Evolutionary conservation across 192 early-diverging fungal species (phyloP).

Genomic region (Gigaspora rosea): DNA sequence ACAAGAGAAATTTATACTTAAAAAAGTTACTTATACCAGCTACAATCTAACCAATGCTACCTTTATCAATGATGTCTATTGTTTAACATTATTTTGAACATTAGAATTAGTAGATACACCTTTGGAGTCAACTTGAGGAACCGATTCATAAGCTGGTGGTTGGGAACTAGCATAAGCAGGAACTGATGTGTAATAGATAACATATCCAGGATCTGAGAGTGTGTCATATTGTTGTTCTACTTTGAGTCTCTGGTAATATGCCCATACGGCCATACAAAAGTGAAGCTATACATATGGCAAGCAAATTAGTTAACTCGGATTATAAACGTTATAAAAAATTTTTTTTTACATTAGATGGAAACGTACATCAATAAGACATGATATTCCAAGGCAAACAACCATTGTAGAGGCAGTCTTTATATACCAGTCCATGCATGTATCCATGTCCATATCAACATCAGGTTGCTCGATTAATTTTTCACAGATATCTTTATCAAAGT

Average conservation of each 20-base stretch:
- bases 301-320: neutral
- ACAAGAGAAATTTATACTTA: too few relatives aligned
- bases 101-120: neutral
- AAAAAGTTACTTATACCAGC: too few relatives aligned
- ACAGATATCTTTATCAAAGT: conserved; percentile 34
- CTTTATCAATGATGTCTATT: neutral
- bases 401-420: conserved; percentile 4
- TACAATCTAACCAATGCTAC: too few relatives aligned
- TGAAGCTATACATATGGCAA: conserved; percentile 23
- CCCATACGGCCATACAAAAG: conserved; percentile 33
- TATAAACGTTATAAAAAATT: neutral
- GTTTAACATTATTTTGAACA: neutral
- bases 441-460: conserved; percentile 26
- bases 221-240: conserved; percentile 14
- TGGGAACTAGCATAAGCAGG: conserved; percentile 19
- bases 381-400: conserved; percentile 23
- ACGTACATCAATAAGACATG: conserved; percentile 28
- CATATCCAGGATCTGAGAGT: neutral
- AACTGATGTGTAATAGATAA: conserved; percentile 26
- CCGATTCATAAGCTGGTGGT: conserved; percentile 22
- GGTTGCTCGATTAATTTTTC: conserved; percentile 23
- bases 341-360: neutral
- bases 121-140: conserved; percentile 8
- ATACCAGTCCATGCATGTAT: conserved; percentile 17
- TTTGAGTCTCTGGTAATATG: conserved; percentile 30